Conservation (phyloP, 2,329 filamentous ascomycete genomes). For the Sphaerulina vaccinii region DNA sequence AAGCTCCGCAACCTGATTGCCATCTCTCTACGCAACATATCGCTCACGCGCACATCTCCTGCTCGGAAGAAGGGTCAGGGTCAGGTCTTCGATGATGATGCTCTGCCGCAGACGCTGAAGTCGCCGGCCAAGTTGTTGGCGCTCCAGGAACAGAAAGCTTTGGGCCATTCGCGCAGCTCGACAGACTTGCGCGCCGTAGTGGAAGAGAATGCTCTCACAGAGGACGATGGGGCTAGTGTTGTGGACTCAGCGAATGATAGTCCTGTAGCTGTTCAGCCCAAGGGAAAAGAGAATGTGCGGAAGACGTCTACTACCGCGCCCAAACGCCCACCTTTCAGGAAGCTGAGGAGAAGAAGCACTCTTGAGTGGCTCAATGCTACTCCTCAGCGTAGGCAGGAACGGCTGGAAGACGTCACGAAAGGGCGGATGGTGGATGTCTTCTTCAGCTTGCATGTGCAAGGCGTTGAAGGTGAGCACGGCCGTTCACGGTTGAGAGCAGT, state of each 20-base stretch:
- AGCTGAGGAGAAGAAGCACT: conserved; percentile 57
- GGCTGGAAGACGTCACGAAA: conserved; percentile 70
- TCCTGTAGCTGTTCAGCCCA: conserved; percentile 11
- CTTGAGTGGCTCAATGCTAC: conserved; percentile 62
- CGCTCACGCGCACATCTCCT: conserved; percentile 57
- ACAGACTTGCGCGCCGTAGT: conserved; percentile 49
- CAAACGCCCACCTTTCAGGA: conserved; percentile 40
- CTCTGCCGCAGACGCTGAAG: conserved; percentile 64
- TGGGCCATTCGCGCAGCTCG: conserved; percentile 60
- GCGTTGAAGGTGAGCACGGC: conserved; percentile 43
- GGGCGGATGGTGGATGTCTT: conserved; percentile 80
- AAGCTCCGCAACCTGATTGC: conserved; percentile 84
- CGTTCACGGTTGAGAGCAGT: not conserved
- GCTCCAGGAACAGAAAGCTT: conserved; percentile 48
- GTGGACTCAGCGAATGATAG: conserved; percentile 16
- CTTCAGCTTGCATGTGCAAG: conserved; percentile 75
- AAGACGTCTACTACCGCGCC: conserved; percentile 21
- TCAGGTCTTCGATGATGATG: conserved; percentile 73
- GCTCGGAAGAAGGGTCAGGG: conserved; percentile 49
- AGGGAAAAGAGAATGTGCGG: conserved; percentile 27
- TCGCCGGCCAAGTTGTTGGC: conserved; percentile 66
- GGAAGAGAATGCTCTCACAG: conserved; percentile 25
- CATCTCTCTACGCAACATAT: conserved; percentile 82
- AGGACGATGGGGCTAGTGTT: conserved; percentile 2
- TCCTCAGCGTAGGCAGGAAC: conserved; percentile 65